phyloP scores from a whole-genome alignment of 2,329 filamentous ascomycete genomes.

The Aureobasidium pullulans region DNA sequence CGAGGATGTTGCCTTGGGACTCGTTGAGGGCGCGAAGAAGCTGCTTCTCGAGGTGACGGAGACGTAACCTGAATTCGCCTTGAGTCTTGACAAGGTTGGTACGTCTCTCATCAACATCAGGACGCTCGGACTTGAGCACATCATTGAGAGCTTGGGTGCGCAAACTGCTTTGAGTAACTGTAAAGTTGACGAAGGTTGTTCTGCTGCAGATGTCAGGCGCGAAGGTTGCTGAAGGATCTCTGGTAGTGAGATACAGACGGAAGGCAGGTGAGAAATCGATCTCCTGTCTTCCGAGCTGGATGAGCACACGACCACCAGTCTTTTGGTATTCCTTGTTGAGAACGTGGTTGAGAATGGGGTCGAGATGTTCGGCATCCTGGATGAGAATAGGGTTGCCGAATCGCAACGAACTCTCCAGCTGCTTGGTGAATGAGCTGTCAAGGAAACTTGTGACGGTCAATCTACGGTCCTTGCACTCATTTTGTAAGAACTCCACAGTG shows the following conservation, averaged over 20 bases:
- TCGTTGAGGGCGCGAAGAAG: slow-evolving; percentile 93
- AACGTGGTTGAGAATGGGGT: slow-evolving; percentile 95
- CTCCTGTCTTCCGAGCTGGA: slow-evolving; percentile 96
- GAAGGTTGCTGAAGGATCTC: slow-evolving; percentile 92
- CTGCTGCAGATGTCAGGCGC: slow-evolving; percentile 95
- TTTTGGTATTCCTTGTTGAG: slow-evolving; percentile 99
- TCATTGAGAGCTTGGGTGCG: slow-evolving; percentile 97
- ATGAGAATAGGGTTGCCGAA: slow-evolving; percentile 99
- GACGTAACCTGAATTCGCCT: slow-evolving; percentile 97
- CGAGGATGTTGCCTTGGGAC: slow-evolving; percentile 93
- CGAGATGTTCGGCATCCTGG: slow-evolving; percentile 93
- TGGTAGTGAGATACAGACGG: slow-evolving; percentile 87
- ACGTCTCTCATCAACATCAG: slow-evolving; percentile 91
- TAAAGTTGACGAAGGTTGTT: slow-evolving; percentile 99
- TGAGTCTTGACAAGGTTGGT: slow-evolving; percentile 98
- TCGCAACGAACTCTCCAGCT: slow-evolving; percentile 89
- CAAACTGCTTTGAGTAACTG: slow-evolving; percentile 95
- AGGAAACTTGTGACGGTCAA: slow-evolving; percentile 96
- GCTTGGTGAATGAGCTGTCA: slow-evolving; percentile 96
- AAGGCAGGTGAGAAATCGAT: slow-evolving; percentile 98
- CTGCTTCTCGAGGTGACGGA: slow-evolving; percentile 89
- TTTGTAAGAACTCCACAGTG: slow-evolving; percentile 89
- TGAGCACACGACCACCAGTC: slow-evolving; percentile 93
- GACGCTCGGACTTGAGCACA: slow-evolving; percentile 92
- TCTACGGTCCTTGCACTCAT: slow-evolving; percentile 86